A percentile compares a stretch with the other conserved stretches of the same genome.
Conservation (phyloP, 2,329 filamentous ascomycete species). For the Diaporthe vaccinii region DNA sequence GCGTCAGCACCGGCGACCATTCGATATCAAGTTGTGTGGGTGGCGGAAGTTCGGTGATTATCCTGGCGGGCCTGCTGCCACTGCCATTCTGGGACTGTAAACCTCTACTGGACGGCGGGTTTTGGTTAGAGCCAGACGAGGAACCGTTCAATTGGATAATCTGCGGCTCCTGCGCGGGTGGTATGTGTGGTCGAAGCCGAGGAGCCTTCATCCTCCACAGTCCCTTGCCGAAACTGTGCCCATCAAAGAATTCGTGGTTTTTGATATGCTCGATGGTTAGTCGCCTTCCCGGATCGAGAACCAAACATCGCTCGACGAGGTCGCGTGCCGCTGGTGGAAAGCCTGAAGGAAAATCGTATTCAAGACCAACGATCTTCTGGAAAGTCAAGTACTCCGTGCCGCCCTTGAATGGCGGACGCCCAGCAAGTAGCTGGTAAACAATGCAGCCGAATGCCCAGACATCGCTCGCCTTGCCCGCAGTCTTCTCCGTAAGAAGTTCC, state of each 20-base stretch:
- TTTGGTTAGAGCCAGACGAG: constrained; percentile 48
- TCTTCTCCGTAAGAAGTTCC: constrained; percentile 96
- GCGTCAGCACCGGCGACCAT: constrained; percentile 95
- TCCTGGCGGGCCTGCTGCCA: constrained; percentile 73
- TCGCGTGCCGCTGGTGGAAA: constrained; percentile 91
- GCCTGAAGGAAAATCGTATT: constrained; percentile 92
- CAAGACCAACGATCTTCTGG: constrained; percentile 95
- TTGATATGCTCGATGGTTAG: constrained; percentile 96
- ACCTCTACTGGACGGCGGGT: constrained; percentile 49
- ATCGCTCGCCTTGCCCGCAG: constrained; percentile 97
- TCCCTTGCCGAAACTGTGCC: constrained; percentile 83
- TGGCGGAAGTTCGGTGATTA: constrained; percentile 96
- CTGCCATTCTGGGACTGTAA: constrained; percentile 60
- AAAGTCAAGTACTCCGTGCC: constrained; percentile 97
- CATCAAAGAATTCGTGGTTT: constrained; percentile 95
- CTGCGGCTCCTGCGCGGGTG: constrained; percentile 79
- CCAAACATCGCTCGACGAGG: constrained; percentile 89
- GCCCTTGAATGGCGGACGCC: constrained; percentile 96
- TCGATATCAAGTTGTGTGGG: constrained; percentile 97
- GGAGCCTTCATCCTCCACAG: constrained; percentile 94
- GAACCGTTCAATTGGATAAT: constrained; percentile 80
- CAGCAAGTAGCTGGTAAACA: constrained; percentile 94
- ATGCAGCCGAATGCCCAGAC: constrained; percentile 99
- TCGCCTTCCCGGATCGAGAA: constrained; percentile 86
- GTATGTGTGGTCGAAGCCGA: constrained; percentile 84